phyloP scores from a whole-genome alignment of 2,329 filamentous ascomycete species.

The Diaporthe destruens region DNA sequence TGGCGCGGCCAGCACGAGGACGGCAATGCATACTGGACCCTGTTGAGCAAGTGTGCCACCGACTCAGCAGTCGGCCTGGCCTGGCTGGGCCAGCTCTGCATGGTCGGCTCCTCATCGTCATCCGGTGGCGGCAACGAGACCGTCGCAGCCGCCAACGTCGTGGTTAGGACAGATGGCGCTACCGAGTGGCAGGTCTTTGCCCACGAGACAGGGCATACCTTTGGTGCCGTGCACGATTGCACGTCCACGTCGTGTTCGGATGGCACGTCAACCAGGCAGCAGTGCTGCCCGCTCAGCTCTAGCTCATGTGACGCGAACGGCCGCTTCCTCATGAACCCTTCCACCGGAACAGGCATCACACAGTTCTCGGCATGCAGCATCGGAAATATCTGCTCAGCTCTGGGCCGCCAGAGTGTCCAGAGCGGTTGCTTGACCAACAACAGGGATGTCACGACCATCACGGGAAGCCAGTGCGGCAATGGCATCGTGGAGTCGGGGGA shows the following conservation, averaged over 20 bases:
- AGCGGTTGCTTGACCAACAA: conserved; percentile 87
- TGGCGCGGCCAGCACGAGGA: conserved; percentile 87
- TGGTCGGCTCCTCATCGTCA: conserved; percentile 66
- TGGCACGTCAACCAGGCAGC: conserved; percentile 62
- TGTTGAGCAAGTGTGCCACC: conserved; percentile 85
- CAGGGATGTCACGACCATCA: conserved; percentile 83
- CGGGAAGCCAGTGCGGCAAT: conserved; percentile 90
- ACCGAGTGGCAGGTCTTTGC: conserved; percentile 97
- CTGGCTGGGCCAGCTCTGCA: conserved; percentile 92
- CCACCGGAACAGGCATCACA: conserved; percentile 78
- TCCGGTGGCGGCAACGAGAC: conserved; percentile 72
- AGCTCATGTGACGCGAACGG: conserved; percentile 79
- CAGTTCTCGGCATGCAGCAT: conserved; percentile 89
- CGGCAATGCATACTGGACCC: conserved; percentile 91
- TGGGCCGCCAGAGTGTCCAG: conserved; percentile 82
- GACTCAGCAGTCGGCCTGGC: conserved; percentile 89
- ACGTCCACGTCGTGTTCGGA: conserved; percentile 74
- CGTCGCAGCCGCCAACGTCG: conserved; percentile 88
- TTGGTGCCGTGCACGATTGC: conserved; percentile 96
- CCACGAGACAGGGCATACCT: conserved; percentile 94
- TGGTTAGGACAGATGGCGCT: conserved; percentile 75
- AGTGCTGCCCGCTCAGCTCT: conserved; percentile 83
- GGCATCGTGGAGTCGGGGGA: conserved; percentile 96
- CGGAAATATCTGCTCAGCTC: conserved; percentile 92
- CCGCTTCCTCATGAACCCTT: conserved; percentile 97